A percentile compares a stretch with the other conserved stretches of the same genome.
Conservation (phyloP, 2,329 filamentous ascomycete species). For the Nothopassalora personata region DNA sequence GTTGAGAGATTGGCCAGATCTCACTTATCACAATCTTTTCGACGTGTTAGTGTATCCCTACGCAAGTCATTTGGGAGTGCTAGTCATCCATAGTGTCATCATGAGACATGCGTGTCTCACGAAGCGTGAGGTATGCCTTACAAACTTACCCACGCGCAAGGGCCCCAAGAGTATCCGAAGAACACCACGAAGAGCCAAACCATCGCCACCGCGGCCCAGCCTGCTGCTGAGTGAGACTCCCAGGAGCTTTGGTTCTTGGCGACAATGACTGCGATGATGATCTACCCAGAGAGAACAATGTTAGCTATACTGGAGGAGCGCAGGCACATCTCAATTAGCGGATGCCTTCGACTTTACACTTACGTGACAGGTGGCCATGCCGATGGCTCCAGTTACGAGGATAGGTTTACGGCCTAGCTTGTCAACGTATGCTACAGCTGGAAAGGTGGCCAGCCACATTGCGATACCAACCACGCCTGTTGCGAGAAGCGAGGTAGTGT, state of each 20-base stretch:
- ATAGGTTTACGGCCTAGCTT: slow-evolving; percentile 43
- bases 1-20: slow-evolving; percentile 65
- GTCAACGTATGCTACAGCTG: slow-evolving; percentile 60
- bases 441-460: slow-evolving; percentile 64
- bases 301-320: no score
- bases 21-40: slow-evolving; percentile 55
- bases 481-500: slow-evolving; percentile 55
- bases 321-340: no score
- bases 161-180: slow-evolving; percentile 71
- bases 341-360: no score
- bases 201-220: slow-evolving; percentile 65
- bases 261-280: slow-evolving; percentile 53
- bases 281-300: slow-evolving; percentile 9
- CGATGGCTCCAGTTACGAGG: slow-evolving; percentile 34
- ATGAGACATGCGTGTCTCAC: no score
- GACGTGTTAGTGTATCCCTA: no score
- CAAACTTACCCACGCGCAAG: slow-evolving; percentile 55
- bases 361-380: slow-evolving; percentile 44
- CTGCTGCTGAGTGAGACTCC: slow-evolving; percentile 52
- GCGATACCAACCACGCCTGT: slow-evolving; percentile 67
- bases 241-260: slow-evolving; percentile 59
- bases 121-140: no score
- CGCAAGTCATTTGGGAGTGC: no score
- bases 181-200: slow-evolving; percentile 71
- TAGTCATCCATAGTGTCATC: no score